phyloP scores from a whole-genome alignment of 1,284 basidiomycete genomes.

The Ceratobasidium sp. region DNA sequence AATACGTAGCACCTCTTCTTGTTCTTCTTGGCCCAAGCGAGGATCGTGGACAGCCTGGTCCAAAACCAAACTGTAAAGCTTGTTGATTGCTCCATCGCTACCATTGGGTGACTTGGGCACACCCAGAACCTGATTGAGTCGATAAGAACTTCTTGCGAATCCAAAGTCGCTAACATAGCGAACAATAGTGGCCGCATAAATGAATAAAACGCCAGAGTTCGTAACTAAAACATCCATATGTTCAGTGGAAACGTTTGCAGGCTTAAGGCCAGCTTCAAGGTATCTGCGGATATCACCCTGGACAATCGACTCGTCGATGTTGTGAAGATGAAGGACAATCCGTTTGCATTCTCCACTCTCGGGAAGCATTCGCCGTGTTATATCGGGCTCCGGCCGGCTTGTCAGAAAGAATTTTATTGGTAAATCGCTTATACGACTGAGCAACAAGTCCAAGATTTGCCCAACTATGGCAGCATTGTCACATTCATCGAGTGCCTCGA shows the following conservation, averaged over 20 bases:
- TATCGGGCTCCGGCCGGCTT: slow-evolving; percentile 38
- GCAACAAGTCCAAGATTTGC: slow-evolving; percentile 14
- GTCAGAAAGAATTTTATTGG: slow-evolving; percentile 36
- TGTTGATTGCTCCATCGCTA: neutral
- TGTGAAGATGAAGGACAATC: slow-evolving; percentile 32
- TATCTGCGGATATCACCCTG: slow-evolving; percentile 35
- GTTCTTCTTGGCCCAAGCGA: neutral
- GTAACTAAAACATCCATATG: neutral
- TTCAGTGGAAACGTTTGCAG: neutral
- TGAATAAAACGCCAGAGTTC: slow-evolving; percentile 3
- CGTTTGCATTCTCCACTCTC: neutral
- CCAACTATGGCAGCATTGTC: neutral
- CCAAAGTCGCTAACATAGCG: neutral
- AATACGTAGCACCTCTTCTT: neutral
- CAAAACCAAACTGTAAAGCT: slow-evolving; percentile 11
- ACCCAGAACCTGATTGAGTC: neutral
- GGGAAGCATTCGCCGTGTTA: neutral
- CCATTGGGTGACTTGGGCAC: neutral
- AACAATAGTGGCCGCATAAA: slow-evolving; percentile 20
- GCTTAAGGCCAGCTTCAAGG: neutral
- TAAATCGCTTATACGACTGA: neutral
- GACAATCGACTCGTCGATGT: slow-evolving; percentile 34
- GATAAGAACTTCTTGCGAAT: neutral
- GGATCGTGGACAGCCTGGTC: neutral
- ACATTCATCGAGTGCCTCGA: slow-evolving; percentile 41